Percentiles rank a stretch among this genome's conserved stretches.
phyloP scores from a whole-genome alignment of 75 land plant species.

The Pinus taeda region DNA sequence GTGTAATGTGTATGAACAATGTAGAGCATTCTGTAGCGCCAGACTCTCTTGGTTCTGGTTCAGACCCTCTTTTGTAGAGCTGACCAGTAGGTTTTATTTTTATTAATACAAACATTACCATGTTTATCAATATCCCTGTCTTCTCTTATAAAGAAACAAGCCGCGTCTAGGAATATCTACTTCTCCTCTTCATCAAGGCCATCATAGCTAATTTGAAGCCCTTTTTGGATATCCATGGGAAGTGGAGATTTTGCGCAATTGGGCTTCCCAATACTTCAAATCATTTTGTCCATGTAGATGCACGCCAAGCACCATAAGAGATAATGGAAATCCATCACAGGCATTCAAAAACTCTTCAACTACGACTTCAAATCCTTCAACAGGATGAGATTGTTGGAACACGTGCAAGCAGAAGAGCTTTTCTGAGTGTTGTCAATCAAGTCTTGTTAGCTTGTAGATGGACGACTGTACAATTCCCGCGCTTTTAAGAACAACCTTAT shows the following conservation, averaged over 20 bases:
- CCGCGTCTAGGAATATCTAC: constrained; percentile 17
- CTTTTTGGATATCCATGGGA: neutral
- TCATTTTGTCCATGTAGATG: constrained; percentile 9
- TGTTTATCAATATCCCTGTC: too few species aligned
- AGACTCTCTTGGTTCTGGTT: too few species aligned
- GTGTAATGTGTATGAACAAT: too few species aligned
- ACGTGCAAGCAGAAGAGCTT: constrained; percentile 19
- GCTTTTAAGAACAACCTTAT: too few species aligned
- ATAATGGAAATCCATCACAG: constrained; percentile 12
- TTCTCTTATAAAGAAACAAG: constrained; percentile 14
- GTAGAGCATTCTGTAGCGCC: too few species aligned
- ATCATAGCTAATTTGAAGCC: constrained; percentile 16
- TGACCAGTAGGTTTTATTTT: too few species aligned
- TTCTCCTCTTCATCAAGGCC: constrained; percentile 17
- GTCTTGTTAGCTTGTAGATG: constrained; percentile 4
- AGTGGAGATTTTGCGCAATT: neutral
- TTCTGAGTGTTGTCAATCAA: neutral
- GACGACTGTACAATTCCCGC: too few species aligned
- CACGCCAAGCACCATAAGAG: constrained; percentile 15
- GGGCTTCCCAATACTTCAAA: neutral
- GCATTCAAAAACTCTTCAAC: neutral
- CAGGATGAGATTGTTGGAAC: neutral
- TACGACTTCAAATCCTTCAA: neutral
- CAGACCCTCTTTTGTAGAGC: too few species aligned
- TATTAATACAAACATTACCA: too few species aligned